A percentile compares a stretch with the other conserved stretches of the same genome.
Conservation (phyloP, 352 stramenopile species). For the Pythium vanterpoolii region DNA sequence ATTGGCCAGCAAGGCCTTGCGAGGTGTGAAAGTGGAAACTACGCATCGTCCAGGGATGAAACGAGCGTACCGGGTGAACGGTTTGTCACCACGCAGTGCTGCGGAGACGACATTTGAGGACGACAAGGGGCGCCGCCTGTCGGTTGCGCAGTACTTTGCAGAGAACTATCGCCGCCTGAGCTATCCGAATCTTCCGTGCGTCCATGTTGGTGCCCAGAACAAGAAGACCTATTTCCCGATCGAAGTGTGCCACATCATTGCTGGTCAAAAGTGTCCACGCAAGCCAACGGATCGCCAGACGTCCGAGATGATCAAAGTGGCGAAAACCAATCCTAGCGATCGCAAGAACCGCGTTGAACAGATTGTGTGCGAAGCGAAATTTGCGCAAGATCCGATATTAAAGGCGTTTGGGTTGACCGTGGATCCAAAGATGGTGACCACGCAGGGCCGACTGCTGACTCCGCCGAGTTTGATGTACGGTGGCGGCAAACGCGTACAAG, state of each 20-base stretch:
- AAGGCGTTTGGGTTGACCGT: slow-evolving; percentile 58
- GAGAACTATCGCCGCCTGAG: slow-evolving; percentile 47
- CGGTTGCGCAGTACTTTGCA: slow-evolving; percentile 61
- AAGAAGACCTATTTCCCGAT: slow-evolving; percentile 84
- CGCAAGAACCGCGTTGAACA: slow-evolving; percentile 59
- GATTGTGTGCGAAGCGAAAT: slow-evolving; percentile 56
- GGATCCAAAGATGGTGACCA: slow-evolving; percentile 48
- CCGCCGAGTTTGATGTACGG: slow-evolving; percentile 53
- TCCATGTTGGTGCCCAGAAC: slow-evolving; percentile 69
- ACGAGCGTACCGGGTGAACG: slow-evolving; percentile 65
- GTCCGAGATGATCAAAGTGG: slow-evolving; percentile 79
- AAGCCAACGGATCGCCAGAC: slow-evolving; percentile 81
- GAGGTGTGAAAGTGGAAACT: slow-evolving; percentile 62
- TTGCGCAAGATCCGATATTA: slow-evolving; percentile 47
- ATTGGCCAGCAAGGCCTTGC: slow-evolving; percentile 49
- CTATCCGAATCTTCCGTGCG: slow-evolving; percentile 72
- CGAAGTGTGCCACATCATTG: slow-evolving; percentile 74
- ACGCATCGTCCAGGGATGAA: slow-evolving; percentile 56
- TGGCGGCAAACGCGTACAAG: slow-evolving; percentile 15
- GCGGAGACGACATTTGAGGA: slow-evolving; percentile 62
- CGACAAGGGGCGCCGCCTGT: slow-evolving; percentile 41
- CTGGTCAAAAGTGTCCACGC: slow-evolving; percentile 66
- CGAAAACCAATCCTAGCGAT: slow-evolving; percentile 47
- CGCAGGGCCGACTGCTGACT: slow-evolving; percentile 41
- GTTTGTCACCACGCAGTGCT: slow-evolving; percentile 38